Conservation (phyloP, 1,284 basidiomycete species). For the Melampsora abietis-canadensis region DNA sequence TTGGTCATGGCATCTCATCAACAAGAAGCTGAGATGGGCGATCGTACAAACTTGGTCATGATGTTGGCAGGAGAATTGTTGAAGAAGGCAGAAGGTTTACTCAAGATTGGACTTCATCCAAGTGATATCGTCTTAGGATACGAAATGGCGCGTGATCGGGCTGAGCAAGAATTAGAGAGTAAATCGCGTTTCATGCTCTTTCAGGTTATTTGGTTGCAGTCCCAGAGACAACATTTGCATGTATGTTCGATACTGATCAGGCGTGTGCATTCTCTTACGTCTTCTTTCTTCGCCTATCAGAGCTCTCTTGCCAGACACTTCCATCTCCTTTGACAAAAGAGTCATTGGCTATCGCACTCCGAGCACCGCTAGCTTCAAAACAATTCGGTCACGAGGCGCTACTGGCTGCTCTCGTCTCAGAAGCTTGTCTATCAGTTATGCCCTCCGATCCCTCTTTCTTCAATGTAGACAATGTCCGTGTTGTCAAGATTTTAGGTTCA, state of each 20-base stretch:
- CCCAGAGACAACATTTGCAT: neutral
- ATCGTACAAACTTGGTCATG: constrained; percentile 90
- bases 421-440: constrained; percentile 87
- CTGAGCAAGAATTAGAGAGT: constrained; percentile 86
- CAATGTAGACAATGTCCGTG: constrained; percentile 96
- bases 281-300: neutral
- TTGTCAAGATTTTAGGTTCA: constrained; percentile 98
- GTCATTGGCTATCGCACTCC: constrained; percentile 76
- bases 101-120: constrained; percentile 95
- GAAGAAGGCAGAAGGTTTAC: constrained; percentile 85
- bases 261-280: neutral
- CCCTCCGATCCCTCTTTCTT: constrained; percentile 77
- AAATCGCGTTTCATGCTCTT: constrained; percentile 54
- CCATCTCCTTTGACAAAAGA: constrained; percentile 73
- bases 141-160: constrained; percentile 84
- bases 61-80: constrained; percentile 94
- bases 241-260: neutral
- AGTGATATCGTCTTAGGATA: constrained; percentile 85
- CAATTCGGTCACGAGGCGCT: constrained; percentile 90
- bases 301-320: constrained; percentile 55
- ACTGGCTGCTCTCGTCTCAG: constrained; percentile 79
- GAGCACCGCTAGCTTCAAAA: constrained; percentile 90
- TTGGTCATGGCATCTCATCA: constrained; percentile 96
- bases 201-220: constrained; percentile 31
- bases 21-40: constrained; percentile 97